Conservation (phyloP, 257 asterid species). For the Primulina huaijiensis region DNA sequence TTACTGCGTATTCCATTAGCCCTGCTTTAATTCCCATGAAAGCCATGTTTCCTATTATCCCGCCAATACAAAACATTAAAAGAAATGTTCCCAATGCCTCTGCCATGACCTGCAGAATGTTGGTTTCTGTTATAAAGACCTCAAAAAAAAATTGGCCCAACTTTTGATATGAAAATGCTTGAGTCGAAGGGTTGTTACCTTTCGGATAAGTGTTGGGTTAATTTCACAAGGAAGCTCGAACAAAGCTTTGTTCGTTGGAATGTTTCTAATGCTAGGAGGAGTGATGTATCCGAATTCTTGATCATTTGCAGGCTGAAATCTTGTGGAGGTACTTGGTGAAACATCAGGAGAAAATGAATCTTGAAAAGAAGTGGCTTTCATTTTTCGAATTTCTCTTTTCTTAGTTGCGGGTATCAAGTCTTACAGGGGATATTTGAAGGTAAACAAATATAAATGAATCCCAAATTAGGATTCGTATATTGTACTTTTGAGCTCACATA, state of each 20-base stretch:
- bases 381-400: conserved; percentile 6
- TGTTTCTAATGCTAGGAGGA: conserved; percentile 15
- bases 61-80: conserved; percentile 66
- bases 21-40: conserved; percentile 50
- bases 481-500: conserved; percentile 21
- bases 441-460: neutral
- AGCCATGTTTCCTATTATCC: conserved; percentile 63
- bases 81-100: conserved; percentile 75
- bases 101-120: conserved; percentile 55
- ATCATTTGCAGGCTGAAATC: conserved; percentile 29
- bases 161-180: neutral
- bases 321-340: conserved; percentile 32
- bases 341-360: conserved; percentile 24
- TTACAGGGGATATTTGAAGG: neutral
- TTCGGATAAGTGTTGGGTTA: conserved; percentile 32
- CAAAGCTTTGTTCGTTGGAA: neutral
- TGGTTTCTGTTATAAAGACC: neutral
- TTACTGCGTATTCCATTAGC: conserved; percentile 67
- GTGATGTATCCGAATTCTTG: conserved; percentile 28
- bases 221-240: neutral
- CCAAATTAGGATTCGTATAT: conserved; percentile 19
- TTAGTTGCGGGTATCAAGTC: neutral
- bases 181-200: conserved; percentile 26
- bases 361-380: conserved; percentile 15
- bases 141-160: neutral